Conservation (phyloP, 257 asterid species). For the Nicotiana obtusifolia region DNA sequence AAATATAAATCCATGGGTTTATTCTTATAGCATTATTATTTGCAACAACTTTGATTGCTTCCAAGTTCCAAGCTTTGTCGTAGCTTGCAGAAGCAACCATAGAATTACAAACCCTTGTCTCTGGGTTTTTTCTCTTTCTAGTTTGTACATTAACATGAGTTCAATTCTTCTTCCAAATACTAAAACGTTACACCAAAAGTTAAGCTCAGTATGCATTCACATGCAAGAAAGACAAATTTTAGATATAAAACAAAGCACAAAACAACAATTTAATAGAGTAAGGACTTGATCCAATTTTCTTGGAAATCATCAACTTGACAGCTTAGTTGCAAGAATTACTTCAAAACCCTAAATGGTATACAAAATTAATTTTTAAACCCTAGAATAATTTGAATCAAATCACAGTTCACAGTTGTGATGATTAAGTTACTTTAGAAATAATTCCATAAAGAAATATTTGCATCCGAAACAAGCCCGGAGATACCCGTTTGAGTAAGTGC, state of each 20-base stretch:
- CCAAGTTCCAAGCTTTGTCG: not conserved
- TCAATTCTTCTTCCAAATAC: not conserved
- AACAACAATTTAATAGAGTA: not conserved
- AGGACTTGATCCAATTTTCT: not conserved
- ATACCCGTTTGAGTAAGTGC: too few species aligned
- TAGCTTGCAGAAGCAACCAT: not conserved
- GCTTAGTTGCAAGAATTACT: not conserved
- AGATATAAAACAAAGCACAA: not conserved
- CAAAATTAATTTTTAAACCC: not conserved
- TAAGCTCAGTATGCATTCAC: not conserved
- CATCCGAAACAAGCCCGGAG: too few species aligned
- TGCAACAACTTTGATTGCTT: not conserved
- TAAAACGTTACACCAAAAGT: not conserved
- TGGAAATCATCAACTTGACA: constrained; percentile 2
- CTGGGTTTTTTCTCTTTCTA: not conserved
- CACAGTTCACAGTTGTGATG: not conserved
- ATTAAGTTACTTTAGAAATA: not conserved
- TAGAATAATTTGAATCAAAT: not conserved
- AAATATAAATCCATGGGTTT: not conserved
- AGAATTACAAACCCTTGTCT: not conserved
- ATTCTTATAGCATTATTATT: not conserved
- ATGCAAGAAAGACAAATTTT: not conserved
- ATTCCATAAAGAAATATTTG: too few species aligned
- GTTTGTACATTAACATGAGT: not conserved
- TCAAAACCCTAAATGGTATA: not conserved